phyloP scores from a whole-genome alignment of 2,329 filamentous ascomycete species.

The Beauveria sp. region DNA sequence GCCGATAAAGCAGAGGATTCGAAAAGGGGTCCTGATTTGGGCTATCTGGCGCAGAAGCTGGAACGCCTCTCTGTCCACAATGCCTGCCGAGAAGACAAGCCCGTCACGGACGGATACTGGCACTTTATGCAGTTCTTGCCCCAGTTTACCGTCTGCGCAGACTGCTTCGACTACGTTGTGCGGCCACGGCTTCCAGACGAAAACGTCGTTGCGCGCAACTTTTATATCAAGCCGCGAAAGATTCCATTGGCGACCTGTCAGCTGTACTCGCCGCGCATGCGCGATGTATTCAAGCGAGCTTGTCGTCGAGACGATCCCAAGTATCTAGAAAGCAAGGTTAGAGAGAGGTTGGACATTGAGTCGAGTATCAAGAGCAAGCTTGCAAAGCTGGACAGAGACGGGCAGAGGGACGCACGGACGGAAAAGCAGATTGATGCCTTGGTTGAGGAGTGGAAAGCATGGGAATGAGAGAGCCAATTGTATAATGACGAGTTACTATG shows the following conservation, averaged over 20 bases:
- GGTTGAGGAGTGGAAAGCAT: slow-evolving; percentile 48
- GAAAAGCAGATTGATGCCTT: slow-evolving; percentile 40
- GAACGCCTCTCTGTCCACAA: slow-evolving; percentile 48
- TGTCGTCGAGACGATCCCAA: slow-evolving; percentile 59
- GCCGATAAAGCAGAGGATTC: slow-evolving; percentile 43
- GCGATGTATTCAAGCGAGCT: slow-evolving; percentile 60
- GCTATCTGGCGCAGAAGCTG: slow-evolving; percentile 56
- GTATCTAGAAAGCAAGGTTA: slow-evolving; percentile 50
- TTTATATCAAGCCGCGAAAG: slow-evolving; percentile 53
- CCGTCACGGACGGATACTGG: slow-evolving; percentile 60
- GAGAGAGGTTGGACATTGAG: slow-evolving; percentile 54
- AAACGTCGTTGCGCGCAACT: slow-evolving; percentile 53
- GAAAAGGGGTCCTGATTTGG: slow-evolving; percentile 45
- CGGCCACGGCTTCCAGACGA: slow-evolving; percentile 53
- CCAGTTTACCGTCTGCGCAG: slow-evolving; percentile 75
- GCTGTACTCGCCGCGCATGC: slow-evolving; percentile 75
- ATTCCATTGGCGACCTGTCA: slow-evolving; percentile 58
- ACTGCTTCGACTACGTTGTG: slow-evolving; percentile 79
- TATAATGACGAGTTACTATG: background rate
- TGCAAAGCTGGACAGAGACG: slow-evolving; percentile 31
- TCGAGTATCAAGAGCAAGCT: slow-evolving; percentile 50
- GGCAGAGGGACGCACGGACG: slow-evolving; percentile 29
- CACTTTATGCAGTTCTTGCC: slow-evolving; percentile 69
- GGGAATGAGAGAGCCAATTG: slow-evolving; percentile 35
- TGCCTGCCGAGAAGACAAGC: slow-evolving; percentile 60